Base-by-base conservation (phyloP, 768 basidiomycete genomes). In the Nevesoporus exiguus region DNA sequence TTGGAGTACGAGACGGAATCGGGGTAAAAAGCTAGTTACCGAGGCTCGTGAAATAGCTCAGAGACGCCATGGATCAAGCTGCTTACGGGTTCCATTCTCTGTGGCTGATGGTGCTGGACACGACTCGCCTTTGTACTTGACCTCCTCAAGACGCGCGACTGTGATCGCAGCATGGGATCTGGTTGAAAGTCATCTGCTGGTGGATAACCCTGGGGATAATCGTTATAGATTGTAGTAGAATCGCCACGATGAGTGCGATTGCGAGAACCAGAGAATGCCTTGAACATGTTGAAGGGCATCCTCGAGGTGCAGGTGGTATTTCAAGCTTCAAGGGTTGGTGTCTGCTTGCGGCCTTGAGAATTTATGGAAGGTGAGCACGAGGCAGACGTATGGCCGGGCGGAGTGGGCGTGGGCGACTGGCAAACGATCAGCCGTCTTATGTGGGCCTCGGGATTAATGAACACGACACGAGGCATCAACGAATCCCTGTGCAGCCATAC, bases 211-310 rank as follows among this genome's bases (percentile, higher is more conserved):
- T 65, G 66, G 42, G 61, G 65, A 60, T 62, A 69, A 39, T 65
- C 63, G 5, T 51, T 21, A 19, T 67, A 71, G 44, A 61, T 54
- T 40, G 54, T 37, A 27, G 54, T 37, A 27, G 61, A 48, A 58
- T 69, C 69, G 22, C 55, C 64, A 42, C 61, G 69, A 44, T 67
- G 60, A 24, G 44, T 29, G 34, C 68, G 68, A 59, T 58, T 72
- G 66, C 68, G 68, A 51, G 67, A 70, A 56, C 70, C 60, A 52
- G 67, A 57, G 45, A 70, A 67, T 59, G 65, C 69, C 59, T 71
- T 70, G 60, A 70, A 70, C 71, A 70, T 70, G 58, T 71, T 72
- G 55, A 70, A 72, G 56, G 69, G 69, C 69, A 70, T 70, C 52
- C 66, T 69, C 63, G 49, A 53, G 56, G 64, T 53, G 51, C 47